These are phyloP conservation scores for Diutina sp. DNA, from an alignment of 1,139 yeast species.

Conservation along the genomic window DNA sequence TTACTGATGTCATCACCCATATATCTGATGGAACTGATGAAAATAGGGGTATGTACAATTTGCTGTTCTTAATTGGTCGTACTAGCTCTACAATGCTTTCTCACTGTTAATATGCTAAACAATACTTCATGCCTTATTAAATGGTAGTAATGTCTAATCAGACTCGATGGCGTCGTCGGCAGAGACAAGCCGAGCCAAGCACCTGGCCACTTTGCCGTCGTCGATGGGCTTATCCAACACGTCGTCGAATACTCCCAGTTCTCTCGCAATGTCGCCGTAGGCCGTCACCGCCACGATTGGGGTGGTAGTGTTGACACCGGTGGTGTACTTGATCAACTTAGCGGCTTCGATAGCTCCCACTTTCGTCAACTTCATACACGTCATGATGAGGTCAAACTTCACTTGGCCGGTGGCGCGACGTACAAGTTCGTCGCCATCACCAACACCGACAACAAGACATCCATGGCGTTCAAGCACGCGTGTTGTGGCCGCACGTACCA, in stretches of 20 bases:
- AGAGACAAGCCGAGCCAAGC: slow-evolving; percentile 5
- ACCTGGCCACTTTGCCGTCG: slow-evolving; percentile 4
- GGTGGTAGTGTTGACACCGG: slow-evolving; percentile 61
- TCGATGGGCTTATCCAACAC: slow-evolving; percentile 70
- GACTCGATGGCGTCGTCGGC: slow-evolving; percentile 7
- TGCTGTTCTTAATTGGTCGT: too few species aligned
- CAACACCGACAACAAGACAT: slow-evolving; percentile 69
- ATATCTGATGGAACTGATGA: too few species aligned
- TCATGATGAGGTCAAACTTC: slow-evolving; percentile 71
- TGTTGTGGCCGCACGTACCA: slow-evolving; percentile 58
- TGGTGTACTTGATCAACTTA: slow-evolving; percentile 63
- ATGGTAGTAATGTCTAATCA: slow-evolving; percentile 4
- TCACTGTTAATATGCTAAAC: too few species aligned
- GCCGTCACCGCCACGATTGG: slow-evolving; percentile 74
- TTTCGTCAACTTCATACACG: slow-evolving; percentile 59
- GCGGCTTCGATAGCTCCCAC: slow-evolving; percentile 67
- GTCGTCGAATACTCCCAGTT: slow-evolving; percentile 49
- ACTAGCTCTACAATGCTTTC: too few species aligned
- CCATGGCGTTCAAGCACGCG: slow-evolving; percentile 58
- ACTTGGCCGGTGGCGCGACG: slow-evolving; percentile 76
- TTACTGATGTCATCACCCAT: too few species aligned
- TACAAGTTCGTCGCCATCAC: slow-evolving; percentile 73
- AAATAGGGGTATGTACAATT: too few species aligned
- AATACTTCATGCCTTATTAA: background rate
- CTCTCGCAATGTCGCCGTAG: slow-evolving; percentile 53